These are phyloP conservation scores for Coemansia linderi DNA, from an alignment of 371 early-diverging fungal genomes.

Conservation along the genomic window DNA sequence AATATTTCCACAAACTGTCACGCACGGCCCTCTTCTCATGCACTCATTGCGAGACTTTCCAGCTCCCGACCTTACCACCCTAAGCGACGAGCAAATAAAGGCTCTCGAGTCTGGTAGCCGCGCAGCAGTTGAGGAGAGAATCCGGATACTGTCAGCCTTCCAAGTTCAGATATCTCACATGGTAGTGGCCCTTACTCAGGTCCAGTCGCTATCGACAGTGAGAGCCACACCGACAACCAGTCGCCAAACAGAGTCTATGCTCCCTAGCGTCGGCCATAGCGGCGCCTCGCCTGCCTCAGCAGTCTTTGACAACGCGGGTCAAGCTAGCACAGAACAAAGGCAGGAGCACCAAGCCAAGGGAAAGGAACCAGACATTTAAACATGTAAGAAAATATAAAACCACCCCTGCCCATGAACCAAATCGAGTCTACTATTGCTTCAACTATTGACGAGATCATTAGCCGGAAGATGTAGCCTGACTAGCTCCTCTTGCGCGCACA, in stretches of 20 bases:
- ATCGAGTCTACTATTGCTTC: not conserved
- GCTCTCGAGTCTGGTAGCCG: constrained; percentile 44
- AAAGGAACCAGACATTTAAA: constrained; percentile 1
- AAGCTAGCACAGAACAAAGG: not conserved
- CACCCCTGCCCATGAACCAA: not conserved
- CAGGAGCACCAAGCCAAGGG: constrained; percentile 5
- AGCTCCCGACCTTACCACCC: constrained; percentile 31
- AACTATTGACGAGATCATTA: not conserved
- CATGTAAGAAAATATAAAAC: not conserved
- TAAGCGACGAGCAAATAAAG: constrained; percentile 45
- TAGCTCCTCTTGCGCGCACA: constrained; percentile 43
- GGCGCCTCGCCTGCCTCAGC: not conserved
- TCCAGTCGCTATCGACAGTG: constrained; percentile 29
- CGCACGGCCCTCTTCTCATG: constrained; percentile 5
- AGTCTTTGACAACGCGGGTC: not conserved
- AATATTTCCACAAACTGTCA: constrained; percentile 21
- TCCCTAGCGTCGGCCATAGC: not conserved
- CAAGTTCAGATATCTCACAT: constrained; percentile 52
- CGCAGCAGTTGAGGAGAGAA: constrained; percentile 40
- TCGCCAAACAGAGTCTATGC: not conserved
- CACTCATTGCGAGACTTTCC: constrained; percentile 41
- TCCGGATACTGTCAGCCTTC: constrained; percentile 47
- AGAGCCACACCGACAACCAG: not conserved
- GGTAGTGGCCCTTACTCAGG: constrained; percentile 40
- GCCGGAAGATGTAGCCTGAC: constrained; percentile 18